These are phyloP conservation scores for Ogataea pini DNA, from an alignment of 805 yeast genomes.

Conservation along the genomic window DNA sequence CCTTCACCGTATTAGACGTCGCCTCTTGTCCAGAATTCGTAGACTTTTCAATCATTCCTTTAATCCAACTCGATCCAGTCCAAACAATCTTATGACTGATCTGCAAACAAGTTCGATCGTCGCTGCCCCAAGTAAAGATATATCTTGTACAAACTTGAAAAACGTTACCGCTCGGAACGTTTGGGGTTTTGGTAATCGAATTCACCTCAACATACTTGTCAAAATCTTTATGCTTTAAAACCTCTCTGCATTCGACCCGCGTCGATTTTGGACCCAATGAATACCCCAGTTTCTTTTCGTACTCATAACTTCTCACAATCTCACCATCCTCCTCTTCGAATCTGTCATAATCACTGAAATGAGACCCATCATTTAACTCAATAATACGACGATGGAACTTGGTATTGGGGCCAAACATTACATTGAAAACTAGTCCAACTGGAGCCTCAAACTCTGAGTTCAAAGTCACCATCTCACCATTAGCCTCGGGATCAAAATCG, in stretches of 20 bases:
- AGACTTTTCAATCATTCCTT: conserved; percentile 83
- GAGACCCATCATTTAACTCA: conserved; percentile 48
- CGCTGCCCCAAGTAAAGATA: conserved; percentile 70
- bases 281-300: conserved; percentile 72
- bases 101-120: conserved; percentile 57
- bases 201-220: conserved; percentile 58
- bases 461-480: conserved; percentile 54
- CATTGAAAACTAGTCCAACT: conserved; percentile 67
- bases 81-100: conserved; percentile 81
- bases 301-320: conserved; percentile 56
- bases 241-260: conserved; percentile 58
- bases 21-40: conserved; percentile 76
- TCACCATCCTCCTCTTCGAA: conserved; percentile 41
- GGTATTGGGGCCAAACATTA: conserved; percentile 67
- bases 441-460: conserved; percentile 63
- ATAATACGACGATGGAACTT: conserved; percentile 40
- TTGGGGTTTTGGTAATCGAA: conserved; percentile 76
- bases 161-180: conserved; percentile 89
- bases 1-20: conserved; percentile 47
- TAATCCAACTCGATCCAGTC: conserved; percentile 92
- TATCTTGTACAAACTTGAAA: conserved; percentile 77
- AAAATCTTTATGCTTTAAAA: conserved; percentile 55
- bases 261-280: conserved; percentile 95
- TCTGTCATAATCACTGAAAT: conserved; percentile 41
- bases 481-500: conserved; percentile 43